phyloP scores from a whole-genome alignment of 805 yeast species.

The Candida sakaeoensis region DNA sequence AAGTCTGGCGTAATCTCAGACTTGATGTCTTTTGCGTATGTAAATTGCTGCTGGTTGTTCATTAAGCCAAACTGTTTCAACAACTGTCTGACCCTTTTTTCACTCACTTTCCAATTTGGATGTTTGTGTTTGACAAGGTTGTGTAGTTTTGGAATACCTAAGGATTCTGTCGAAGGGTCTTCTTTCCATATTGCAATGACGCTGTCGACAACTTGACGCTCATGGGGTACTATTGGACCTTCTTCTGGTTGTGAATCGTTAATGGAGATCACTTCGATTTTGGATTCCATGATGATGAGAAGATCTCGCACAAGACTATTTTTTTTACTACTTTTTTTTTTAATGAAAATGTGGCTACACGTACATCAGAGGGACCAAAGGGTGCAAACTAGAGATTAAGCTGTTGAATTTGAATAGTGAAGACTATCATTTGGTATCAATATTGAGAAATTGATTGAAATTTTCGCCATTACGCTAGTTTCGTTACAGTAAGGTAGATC shows the following conservation, averaged over 20 bases:
- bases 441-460: no score
- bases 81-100: constrained; percentile 50
- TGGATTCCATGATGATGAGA: no score
- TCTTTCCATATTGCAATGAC: constrained; percentile 66
- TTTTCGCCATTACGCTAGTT: no score
- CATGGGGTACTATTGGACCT: constrained; percentile 47
- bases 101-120: constrained; percentile 61
- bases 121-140: constrained; percentile 47
- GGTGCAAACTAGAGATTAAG: no score
- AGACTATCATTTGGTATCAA: no score
- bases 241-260: constrained; percentile 26
- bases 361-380: no score
- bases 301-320: no score
- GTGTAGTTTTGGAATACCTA: constrained; percentile 54
- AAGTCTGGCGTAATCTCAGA: constrained; percentile 47
- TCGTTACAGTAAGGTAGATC: no score
- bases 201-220: constrained; percentile 54
- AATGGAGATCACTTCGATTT: constrained; percentile 32
- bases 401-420: no score
- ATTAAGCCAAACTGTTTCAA: constrained; percentile 56
- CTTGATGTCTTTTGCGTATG: constrained; percentile 52
- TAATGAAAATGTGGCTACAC: no score
- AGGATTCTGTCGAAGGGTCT: constrained; percentile 58
- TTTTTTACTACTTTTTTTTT: no score
- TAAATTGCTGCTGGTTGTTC: constrained; percentile 34